Conservation (phyloP, 179 eudicot genomes). For the Corrigiola litoralis region DNA sequence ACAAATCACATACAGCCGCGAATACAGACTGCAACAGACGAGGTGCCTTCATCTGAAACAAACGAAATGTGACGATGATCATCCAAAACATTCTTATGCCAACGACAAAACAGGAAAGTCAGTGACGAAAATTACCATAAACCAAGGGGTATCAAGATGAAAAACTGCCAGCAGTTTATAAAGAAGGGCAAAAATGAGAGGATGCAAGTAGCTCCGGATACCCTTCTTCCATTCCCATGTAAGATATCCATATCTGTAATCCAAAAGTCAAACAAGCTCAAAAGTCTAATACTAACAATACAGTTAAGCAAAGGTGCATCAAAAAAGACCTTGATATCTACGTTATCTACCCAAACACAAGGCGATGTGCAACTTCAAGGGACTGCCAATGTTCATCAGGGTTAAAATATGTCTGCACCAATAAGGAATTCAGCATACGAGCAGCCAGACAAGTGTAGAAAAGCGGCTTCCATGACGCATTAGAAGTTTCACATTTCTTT, state of each 20-base stretch:
- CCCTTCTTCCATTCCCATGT: constrained; percentile 97
- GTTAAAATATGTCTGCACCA: constrained; percentile 91
- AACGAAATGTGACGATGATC: neutral
- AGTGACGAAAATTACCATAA: constrained; percentile 55
- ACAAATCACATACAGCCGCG: constrained; percentile 88
- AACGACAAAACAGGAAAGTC: neutral
- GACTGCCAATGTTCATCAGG: constrained; percentile 99
- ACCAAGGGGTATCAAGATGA: constrained; percentile 71
- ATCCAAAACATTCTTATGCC: neutral
- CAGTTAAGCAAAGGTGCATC: neutral
- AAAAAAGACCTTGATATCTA: neutral
- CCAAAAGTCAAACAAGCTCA: constrained; percentile 9
- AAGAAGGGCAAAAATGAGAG: constrained; percentile 72
- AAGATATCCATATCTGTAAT: constrained; percentile 80
- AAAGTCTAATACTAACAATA: neutral
- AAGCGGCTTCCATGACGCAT: constrained; percentile 36
- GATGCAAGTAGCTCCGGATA: constrained; percentile 87
- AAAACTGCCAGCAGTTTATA: constrained; percentile 70
- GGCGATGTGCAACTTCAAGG: constrained; percentile 86
- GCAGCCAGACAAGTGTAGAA: constrained; percentile 50
- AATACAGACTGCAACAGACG: constrained; percentile 70
- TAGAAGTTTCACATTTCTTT: constrained; percentile 18
- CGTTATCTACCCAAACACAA: constrained; percentile 65
- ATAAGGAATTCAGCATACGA: constrained; percentile 62
- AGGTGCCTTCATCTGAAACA: constrained; percentile 72